phyloP scores from a whole-genome alignment of 768 basidiomycete genomes.

The Agrocybe praecox region DNA sequence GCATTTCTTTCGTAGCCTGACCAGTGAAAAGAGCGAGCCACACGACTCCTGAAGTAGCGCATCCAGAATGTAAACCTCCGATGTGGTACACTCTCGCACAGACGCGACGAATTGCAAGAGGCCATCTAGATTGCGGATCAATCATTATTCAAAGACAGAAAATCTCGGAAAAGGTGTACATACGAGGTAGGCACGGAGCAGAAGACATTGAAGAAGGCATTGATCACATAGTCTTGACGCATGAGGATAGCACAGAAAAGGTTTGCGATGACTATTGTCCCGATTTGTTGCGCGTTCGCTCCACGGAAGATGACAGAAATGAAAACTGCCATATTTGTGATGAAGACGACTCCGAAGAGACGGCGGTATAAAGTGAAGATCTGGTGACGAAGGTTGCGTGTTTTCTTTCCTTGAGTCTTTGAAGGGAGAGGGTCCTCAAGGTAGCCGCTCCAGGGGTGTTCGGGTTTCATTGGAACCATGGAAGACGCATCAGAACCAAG shows the following conservation, averaged over 20 bases:
- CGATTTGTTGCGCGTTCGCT: slow-evolving; percentile 37
- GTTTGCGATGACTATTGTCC: slow-evolving; percentile 46
- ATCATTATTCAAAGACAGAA: not conserved
- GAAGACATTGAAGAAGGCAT: slow-evolving; percentile 55
- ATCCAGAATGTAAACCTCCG: slow-evolving; percentile 63
- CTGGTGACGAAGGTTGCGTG: slow-evolving; percentile 57
- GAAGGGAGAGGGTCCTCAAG: slow-evolving; percentile 50
- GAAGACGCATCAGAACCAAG: slow-evolving; percentile 26
- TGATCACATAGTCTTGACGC: slow-evolving; percentile 61
- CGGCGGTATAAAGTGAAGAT: slow-evolving; percentile 60
- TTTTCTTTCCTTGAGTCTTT: slow-evolving; percentile 47
- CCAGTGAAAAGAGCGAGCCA: slow-evolving; percentile 55
- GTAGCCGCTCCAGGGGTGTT: slow-evolving; percentile 54
- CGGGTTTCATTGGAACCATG: slow-evolving; percentile 32
- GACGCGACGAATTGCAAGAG: slow-evolving; percentile 52
- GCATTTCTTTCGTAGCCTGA: slow-evolving; percentile 52
- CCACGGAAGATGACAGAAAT: slow-evolving; percentile 40
- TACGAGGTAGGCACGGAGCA: slow-evolving; percentile 52
- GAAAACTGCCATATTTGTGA: slow-evolving; percentile 55
- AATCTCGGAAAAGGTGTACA: slow-evolving; percentile 18
- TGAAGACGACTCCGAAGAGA: slow-evolving; percentile 60
- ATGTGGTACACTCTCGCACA: slow-evolving; percentile 62
- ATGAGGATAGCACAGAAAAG: slow-evolving; percentile 49
- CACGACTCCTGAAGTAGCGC: slow-evolving; percentile 52
- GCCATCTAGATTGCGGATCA: slow-evolving; percentile 43